These are phyloP conservation scores for Salvia miltiorrhiza DNA, from an alignment of 257 asterid genomes.

Conservation along the genomic window DNA sequence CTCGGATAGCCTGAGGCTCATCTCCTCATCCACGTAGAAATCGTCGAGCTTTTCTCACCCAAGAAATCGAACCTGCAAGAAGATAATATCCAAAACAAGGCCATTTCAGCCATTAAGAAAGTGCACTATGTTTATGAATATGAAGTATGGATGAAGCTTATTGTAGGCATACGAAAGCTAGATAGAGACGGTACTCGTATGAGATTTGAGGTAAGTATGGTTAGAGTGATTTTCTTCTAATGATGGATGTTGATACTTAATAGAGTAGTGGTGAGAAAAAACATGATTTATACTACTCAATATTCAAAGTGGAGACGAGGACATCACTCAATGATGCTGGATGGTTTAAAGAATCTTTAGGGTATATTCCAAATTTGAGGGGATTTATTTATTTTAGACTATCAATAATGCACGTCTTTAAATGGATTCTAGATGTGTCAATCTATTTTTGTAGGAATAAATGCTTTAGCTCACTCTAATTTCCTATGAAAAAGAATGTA, in stretches of 20 bases:
- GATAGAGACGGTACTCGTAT: conserved; percentile 7
- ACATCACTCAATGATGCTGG: conserved; percentile 21
- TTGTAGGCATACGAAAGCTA: conserved; percentile 1
- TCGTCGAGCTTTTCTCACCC: conserved; percentile 40
- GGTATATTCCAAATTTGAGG: conserved; percentile 40
- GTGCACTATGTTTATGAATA: neutral
- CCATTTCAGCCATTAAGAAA: neutral
- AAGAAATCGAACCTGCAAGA: conserved; percentile 22
- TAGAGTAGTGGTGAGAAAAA: conserved; percentile 18
- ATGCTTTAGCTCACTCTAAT: conserved; percentile 5
- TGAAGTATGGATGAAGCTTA: neutral
- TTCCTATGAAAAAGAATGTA: neutral
- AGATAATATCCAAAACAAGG: neutral
- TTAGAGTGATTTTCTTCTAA: conserved; percentile 11
- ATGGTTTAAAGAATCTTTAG: conserved; percentile 37
- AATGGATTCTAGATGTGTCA: conserved; percentile 23
- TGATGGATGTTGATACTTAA: conserved; percentile 24
- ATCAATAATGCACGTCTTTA: conserved; percentile 20
- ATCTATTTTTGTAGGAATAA: conserved; percentile 7
- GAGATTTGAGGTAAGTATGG: neutral
- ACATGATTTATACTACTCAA: conserved; percentile 18
- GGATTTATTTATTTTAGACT: conserved; percentile 26
- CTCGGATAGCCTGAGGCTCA: neutral
- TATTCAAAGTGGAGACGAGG: conserved; percentile 15
- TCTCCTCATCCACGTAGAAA: conserved; percentile 50